Conservation (phyloP, 2,329 filamentous ascomycete genomes). For the Neobulgaria alba region DNA sequence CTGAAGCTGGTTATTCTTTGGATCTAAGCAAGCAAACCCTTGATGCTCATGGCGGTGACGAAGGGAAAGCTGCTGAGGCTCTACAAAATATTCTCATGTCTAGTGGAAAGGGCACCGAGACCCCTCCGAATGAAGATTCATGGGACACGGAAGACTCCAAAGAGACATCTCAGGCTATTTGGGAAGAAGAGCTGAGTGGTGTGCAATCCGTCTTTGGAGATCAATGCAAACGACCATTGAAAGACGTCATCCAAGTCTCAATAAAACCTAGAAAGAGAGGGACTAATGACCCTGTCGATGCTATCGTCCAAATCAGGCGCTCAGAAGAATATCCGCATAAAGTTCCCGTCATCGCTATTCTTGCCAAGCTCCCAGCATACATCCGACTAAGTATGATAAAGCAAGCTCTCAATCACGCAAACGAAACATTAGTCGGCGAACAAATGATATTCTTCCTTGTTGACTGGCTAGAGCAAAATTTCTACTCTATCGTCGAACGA, state of each 20-base stretch:
- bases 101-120: conserved; percentile 32
- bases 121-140: conserved; percentile 32
- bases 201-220: conserved; percentile 82
- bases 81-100: conserved; percentile 62
- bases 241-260: conserved; percentile 60
- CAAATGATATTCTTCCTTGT: conserved; percentile 86
- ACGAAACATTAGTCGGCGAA: conserved; percentile 65
- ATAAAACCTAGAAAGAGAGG: conserved; percentile 49
- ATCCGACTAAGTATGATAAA: conserved; percentile 85
- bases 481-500: conserved; percentile 72
- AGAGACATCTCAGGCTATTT: conserved; percentile 52
- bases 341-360: conserved; percentile 60
- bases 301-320: conserved; percentile 58
- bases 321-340: conserved; percentile 65
- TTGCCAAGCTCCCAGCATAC: conserved; percentile 73
- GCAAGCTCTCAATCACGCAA: conserved; percentile 63
- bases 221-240: conserved; percentile 51
- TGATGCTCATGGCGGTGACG: conserved; percentile 56
- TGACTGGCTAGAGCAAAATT: conserved; percentile 84
- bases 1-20: conserved; percentile 73
- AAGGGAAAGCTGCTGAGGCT: conserved; percentile 68
- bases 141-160: conserved; percentile 33
- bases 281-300: conserved; percentile 40
- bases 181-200: conserved; percentile 79
- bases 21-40: conserved; percentile 77